Percentiles rank a stretch among this genome's conserved stretches.
Conservation (phyloP, 1,139 yeast species). For the Saccharomyces uvarum region DNA sequence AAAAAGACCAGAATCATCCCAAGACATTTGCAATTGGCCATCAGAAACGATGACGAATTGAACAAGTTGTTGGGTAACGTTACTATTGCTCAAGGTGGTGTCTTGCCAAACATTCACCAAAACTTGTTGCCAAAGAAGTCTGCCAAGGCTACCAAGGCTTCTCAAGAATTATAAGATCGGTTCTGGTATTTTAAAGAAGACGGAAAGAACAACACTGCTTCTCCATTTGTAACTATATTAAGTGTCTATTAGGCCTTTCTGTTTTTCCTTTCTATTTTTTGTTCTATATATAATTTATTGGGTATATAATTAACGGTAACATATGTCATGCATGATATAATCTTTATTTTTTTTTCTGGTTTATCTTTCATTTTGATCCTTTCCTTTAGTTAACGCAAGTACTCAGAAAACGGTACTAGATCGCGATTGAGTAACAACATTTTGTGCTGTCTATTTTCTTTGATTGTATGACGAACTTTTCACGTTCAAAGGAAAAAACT, state of each 20-base stretch:
- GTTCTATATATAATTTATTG: conserved; percentile 1
- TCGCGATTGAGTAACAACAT: neutral
- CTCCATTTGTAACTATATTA: conserved; percentile 1
- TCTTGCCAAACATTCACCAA: conserved; percentile 92
- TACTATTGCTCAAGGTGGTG: conserved; percentile 97
- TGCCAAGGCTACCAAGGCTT: conserved; percentile 67
- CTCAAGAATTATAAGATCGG: conserved; percentile 66
- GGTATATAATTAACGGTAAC: conserved; percentile 1
- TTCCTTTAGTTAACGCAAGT: neutral
- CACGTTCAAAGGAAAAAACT: neutral
- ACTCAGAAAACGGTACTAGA: neutral
- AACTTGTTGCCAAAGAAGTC: conserved; percentile 93
- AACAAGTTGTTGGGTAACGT: conserved; percentile 90
- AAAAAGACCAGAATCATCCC: conserved; percentile 97
- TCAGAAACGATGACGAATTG: conserved; percentile 96
- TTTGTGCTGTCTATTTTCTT: neutral
- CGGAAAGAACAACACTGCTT: neutral
- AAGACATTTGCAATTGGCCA: conserved; percentile 96
- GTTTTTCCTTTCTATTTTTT: conserved; percentile 1
- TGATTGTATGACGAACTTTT: neutral
- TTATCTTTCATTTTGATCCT: neutral
- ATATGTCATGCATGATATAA: conserved; percentile 1
- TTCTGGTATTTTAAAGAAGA: neutral
- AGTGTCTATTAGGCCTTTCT: conserved; percentile 1
- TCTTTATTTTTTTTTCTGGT: neutral